These are phyloP conservation scores for Entomortierella chlamydospora DNA, from an alignment of 192 early-diverging fungal genomes.

Conservation along the genomic window DNA sequence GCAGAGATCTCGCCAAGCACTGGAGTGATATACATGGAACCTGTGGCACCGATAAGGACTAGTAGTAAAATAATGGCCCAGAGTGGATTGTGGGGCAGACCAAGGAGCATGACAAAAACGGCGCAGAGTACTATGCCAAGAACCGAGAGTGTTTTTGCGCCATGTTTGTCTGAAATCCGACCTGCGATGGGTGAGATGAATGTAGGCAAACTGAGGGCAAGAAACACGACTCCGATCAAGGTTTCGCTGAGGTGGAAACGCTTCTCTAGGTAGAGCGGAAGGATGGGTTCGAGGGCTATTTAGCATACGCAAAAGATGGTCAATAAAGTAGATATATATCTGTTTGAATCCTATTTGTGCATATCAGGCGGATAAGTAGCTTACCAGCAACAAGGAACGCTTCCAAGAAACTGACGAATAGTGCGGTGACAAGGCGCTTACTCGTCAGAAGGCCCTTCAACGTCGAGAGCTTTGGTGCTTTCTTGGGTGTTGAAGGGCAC, in stretches of 20 bases:
- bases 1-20: slow-evolving; percentile 58
- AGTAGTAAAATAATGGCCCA: slow-evolving; percentile 53
- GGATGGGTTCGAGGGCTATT: slow-evolving; percentile 49
- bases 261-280: slow-evolving; percentile 47
- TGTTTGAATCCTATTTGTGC: too few relatives aligned
- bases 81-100: slow-evolving; percentile 19
- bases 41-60: slow-evolving; percentile 41
- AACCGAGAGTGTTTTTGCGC: slow-evolving; percentile 42
- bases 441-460: slow-evolving; percentile 13
- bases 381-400: slow-evolving; percentile 39
- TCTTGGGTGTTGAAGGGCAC: neutral
- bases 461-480: slow-evolving; percentile 14
- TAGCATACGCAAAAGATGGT: too few relatives aligned
- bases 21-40: slow-evolving; percentile 51
- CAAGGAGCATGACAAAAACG: slow-evolving; percentile 23
- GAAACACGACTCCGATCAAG: slow-evolving; percentile 51
- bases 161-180: slow-evolving; percentile 57
- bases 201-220: slow-evolving; percentile 50
- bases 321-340: too few relatives aligned
- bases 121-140: slow-evolving; percentile 23
- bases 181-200: slow-evolving; percentile 53
- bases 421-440: slow-evolving; percentile 32
- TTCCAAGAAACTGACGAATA: slow-evolving; percentile 32
- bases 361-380: neutral
- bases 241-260: slow-evolving; percentile 53